Conservation (phyloP, 176 grass and related monocot genomes). For the Chloris gayana region DNA sequence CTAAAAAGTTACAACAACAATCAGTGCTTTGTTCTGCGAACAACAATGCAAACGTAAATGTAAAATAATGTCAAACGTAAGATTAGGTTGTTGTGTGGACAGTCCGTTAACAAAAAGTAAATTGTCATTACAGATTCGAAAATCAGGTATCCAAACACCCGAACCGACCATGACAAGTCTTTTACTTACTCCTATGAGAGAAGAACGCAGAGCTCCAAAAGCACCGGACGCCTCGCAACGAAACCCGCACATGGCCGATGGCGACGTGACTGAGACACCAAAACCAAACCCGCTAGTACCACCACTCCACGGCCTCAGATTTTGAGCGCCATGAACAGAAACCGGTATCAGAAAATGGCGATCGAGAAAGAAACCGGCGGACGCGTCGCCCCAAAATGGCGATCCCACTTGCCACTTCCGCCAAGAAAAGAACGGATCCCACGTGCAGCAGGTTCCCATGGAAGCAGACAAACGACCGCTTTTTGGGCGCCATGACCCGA, state of each 20-base stretch:
- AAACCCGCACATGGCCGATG: not conserved
- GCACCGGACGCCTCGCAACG: not conserved
- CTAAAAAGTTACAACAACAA: too few species aligned
- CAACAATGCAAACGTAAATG: too few species aligned
- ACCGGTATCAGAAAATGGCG: not conserved
- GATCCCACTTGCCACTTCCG: not conserved
- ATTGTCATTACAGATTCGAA: too few species aligned
- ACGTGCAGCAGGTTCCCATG: not conserved
- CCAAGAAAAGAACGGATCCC: not conserved
- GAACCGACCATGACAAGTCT: not conserved
- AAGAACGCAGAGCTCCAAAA: not conserved
- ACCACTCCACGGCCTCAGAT: not conserved
- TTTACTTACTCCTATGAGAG: too few species aligned
- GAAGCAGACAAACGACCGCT: slow-evolving; percentile 4
- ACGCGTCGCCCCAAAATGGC: not conserved
- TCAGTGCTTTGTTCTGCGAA: too few species aligned
- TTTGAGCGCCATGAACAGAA: too few species aligned
- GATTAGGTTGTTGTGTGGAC: too few species aligned
- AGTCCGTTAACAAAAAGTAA: too few species aligned
- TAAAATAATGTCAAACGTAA: too few species aligned
- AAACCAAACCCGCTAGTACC: not conserved
- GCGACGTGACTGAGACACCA: not conserved
- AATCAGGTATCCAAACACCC: too few species aligned
- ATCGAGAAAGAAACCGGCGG: not conserved
- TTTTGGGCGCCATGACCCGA: not conserved